These are phyloP conservation scores for Andrographis paniculata DNA, from an alignment of 305 asterid species.

Conservation along the genomic window DNA sequence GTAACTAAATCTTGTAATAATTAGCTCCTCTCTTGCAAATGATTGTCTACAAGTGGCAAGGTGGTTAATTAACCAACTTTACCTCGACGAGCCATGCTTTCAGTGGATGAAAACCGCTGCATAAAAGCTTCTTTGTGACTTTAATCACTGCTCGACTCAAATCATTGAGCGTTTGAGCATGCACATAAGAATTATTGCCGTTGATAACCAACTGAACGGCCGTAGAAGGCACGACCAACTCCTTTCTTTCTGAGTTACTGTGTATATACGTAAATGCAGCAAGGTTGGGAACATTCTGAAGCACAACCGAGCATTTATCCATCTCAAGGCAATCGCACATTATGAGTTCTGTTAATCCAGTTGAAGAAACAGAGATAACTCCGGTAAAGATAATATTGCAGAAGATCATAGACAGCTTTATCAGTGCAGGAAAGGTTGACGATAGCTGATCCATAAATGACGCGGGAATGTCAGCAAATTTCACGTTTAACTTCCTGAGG, in stretches of 20 bases:
- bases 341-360: constrained; percentile 3
- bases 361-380: neutral
- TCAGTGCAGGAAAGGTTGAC: constrained; percentile 9
- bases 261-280: constrained; percentile 7
- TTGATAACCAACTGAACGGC: constrained; percentile 6
- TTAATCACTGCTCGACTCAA: constrained; percentile 7
- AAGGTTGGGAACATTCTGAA: constrained; percentile 8
- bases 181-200: neutral
- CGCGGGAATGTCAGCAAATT: neutral
- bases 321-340: constrained; percentile 6
- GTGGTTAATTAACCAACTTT: neutral
- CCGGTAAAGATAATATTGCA: neutral
- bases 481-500: constrained; percentile 14
- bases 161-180: neutral
- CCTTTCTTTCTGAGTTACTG: neutral
- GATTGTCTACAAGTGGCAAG: too few species aligned
- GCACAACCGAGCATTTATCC: constrained; percentile 11
- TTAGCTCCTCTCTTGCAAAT: too few species aligned
- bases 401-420: constrained; percentile 15
- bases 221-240: neutral
- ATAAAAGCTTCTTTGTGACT: constrained; percentile 15
- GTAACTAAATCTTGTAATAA: neutral
- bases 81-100: constrained; percentile 18
- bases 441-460: constrained; percentile 2
- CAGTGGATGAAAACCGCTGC: neutral